These are phyloP conservation scores for Wolfiporia cocos DNA, from an alignment of 1,284 basidiomycete genomes.

Conservation along the genomic window DNA sequence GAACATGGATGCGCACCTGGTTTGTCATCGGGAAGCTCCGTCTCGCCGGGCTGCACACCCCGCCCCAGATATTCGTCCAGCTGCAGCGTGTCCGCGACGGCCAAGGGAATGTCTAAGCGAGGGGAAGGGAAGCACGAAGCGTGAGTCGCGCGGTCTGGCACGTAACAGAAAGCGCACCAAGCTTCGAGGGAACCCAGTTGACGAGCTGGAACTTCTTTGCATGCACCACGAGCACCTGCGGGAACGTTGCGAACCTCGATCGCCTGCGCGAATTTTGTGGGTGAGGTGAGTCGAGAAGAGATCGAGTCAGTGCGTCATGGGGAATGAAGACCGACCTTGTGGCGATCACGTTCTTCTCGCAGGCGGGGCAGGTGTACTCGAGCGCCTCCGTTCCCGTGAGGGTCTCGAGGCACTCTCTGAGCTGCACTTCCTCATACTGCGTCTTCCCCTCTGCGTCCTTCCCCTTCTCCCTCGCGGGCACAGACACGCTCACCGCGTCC, in stretches of 20 bases:
- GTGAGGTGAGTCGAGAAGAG: neutral
- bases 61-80: slow-evolving; percentile 70
- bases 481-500: slow-evolving; percentile 77
- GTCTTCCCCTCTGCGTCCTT: slow-evolving; percentile 56
- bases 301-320: neutral
- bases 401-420: slow-evolving; percentile 64
- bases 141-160: neutral
- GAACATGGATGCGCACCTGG: slow-evolving; percentile 25
- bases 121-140: neutral
- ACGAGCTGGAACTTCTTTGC: slow-evolving; percentile 94
- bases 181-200: slow-evolving; percentile 96
- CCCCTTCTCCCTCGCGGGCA: slow-evolving; percentile 58
- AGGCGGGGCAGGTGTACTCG: slow-evolving; percentile 64
- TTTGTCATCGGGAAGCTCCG: slow-evolving; percentile 58
- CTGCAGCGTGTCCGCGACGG: slow-evolving; percentile 63
- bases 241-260: slow-evolving; percentile 81
- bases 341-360: slow-evolving; percentile 60
- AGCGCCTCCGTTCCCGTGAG: slow-evolving; percentile 67
- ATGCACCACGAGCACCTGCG: slow-evolving; percentile 85
- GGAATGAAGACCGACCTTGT: slow-evolving; percentile 41
- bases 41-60: slow-evolving; percentile 75
- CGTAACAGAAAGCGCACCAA: slow-evolving; percentile 45
- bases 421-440: slow-evolving; percentile 64
- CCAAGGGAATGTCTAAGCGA: slow-evolving; percentile 74
- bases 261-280: slow-evolving; percentile 37